Base-by-base conservation (phyloP, 305 asterid genomes). In the Solanum aculeatissimum region DNA sequence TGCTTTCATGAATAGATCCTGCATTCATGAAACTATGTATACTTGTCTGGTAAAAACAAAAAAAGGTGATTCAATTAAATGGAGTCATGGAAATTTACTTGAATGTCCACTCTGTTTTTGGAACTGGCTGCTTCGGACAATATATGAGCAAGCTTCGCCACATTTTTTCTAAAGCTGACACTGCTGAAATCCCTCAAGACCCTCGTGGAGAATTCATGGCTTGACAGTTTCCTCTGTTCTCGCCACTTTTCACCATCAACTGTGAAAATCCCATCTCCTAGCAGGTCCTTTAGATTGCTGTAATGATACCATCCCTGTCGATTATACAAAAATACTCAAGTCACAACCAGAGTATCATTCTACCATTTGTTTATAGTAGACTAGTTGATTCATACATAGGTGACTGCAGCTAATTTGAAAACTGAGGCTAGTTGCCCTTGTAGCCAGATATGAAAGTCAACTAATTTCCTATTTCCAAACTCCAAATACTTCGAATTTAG, bases 201-300 rank as follows among this genome's bases (percentile, higher is more conserved):
- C 85, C 91, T 85, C 0, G 95, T 87, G 4, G 95, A 93, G 83
- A 95, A 95, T 82, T 93, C 96, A 66, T 85, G 85, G 91, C 97
- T 93, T 1, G 97, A 86, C 13, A 92, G 74, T 83, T 91, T 93
- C 83, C 97, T 89, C 91, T 92, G 97, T 74, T 92, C 88, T 66
- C 89, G 85, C 98, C 98, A 95, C 86, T 91, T 91, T 10, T 92
- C 92, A 2, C 95, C 97, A 83, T 93, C 98, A 29, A 95, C 97
- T 0, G 97, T 16, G 83, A 95, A 95, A 85, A 95, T 95, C 23
- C 97, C 98, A 60, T 92, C 97, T 2, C 98, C 97, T 82, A 95
- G 80, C 40, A 95, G 88, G 47, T 93, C 95, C 58, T 68, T 91
- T 23, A 92, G 85, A 84, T 86, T 88, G 87, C 65, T 70, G 82